Evolutionary conservation across 2,329 filamentous ascomycete species (phyloP), one percentile per base, ranked within the genome.

Genomic region (Diaporthe humulicola): DNA sequence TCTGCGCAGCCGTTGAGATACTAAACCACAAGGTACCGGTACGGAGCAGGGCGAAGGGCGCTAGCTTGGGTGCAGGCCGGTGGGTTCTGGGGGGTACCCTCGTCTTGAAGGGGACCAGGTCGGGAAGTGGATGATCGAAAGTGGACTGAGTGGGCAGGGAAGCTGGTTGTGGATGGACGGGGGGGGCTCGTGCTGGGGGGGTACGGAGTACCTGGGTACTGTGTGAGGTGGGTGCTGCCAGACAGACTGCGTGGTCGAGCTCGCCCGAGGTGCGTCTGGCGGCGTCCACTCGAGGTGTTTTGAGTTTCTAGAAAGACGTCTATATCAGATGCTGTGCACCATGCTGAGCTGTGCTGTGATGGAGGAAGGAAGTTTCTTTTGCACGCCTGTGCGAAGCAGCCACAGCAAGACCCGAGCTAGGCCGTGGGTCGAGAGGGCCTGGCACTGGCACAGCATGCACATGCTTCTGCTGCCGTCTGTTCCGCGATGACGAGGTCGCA

Each of bases 71-170:
- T 57, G 58, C 25, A 48, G 38, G 52, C 25, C 8, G 57, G 70
- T 64, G 50, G 70, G 58, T 30, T 71, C 15, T 33, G 56, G 66
- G 54, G 56, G 54, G 64, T 33, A 70, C 33, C 74, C 71, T 67
- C 52, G 60, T 61, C 64, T 33, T 52, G 50, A 25, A 50, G 70
- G 73, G 54, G 57, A 74, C 71, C 74, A 73, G 70, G 70, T 66
- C 70, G 73, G 70, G 73, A 74, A 73, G 73, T 75, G 73, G 70
- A 73, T 48, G 48, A 73, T 42, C 67, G 40, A 64, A 70, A 70
- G 38, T 73, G 28, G 40, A 50, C 22, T 64, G 36, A 45, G 56
- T 36, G 70, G 28, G 52, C 54, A 56, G 58, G 56, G 58, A 30
- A 54, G 38, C 19, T 70, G 73, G 73, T 40, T 52, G 56, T 58